Base-by-base conservation (phyloP, 352 stramenopile species). In the Lagenidium sp. region DNA sequence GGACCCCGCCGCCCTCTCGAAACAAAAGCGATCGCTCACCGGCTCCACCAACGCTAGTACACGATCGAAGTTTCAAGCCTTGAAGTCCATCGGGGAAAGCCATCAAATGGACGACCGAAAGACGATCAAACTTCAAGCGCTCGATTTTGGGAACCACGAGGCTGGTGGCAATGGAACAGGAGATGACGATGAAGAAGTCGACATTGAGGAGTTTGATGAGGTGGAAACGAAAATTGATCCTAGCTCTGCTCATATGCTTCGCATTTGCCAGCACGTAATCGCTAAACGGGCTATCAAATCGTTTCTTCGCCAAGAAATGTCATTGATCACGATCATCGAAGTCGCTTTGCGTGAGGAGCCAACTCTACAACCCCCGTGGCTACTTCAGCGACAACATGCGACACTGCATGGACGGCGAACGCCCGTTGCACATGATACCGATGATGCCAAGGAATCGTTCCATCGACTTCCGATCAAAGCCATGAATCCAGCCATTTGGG, bases 261-360 rank as follows among this genome's bases (percentile, higher is more conserved):
- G 71, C 3, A 80, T 86, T 22, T 86, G 74, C 28, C 74, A 80
- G 32, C 74, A 86, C 25, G 70, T 83, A 24, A 86, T 86, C 36
- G 66, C 70, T 8, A 86, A 86, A 42, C 65, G 71, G 28, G 66
- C 74, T 4, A 71, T 84, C 48, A 82, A 82, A 32, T 46, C 68
- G 11, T 82, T 84, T 31, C 24, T 82, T 36, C 68, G 60, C 2
- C 65, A 82, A 23, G 66, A 82, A 41, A 65, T 66, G 56, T 82
- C 70, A 10, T 61, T 80, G 21, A 82, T 86, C 25, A 66, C 64
- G 13, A 65, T 73, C 21, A 68, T 76, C 13, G 73, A 85, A 39
- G 45, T 61, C 6, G 32, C 46, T 6, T 24, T 85, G 34, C 62
- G 69, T 2, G 73, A 82, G 28, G 67, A 83, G 12, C 42, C 55